Evolutionary conservation across 208 protist genomes (phyloP).

Genomic region (Phytomonas serpens): DNA sequence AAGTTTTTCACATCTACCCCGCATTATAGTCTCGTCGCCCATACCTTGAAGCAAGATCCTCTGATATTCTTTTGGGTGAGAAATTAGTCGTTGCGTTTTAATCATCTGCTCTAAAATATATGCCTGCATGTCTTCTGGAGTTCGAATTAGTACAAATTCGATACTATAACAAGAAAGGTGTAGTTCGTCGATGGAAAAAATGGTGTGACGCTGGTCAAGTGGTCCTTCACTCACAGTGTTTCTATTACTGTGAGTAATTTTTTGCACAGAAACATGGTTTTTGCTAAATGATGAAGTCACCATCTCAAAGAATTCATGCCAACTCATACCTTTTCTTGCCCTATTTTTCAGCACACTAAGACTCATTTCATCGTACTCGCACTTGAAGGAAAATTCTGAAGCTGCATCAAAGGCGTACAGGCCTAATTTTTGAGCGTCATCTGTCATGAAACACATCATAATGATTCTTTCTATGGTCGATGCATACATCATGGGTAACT

Average conservation of each 20-base stretch:
- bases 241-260: background rate
- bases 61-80: slow-evolving; percentile 56
- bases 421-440: slow-evolving; percentile 32
- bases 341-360: slow-evolving; percentile 25
- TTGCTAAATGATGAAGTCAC: slow-evolving; percentile 40
- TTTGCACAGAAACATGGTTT: slow-evolving; percentile 18
- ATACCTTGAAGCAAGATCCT: slow-evolving; percentile 26
- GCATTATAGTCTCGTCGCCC: slow-evolving; percentile 28
- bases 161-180: slow-evolving; percentile 5
- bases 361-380: slow-evolving; percentile 32
- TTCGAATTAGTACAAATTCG: slow-evolving; percentile 20
- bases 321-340: slow-evolving; percentile 32
- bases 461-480: slow-evolving; percentile 26
- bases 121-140: slow-evolving; percentile 25
- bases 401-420: slow-evolving; percentile 36
- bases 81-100: slow-evolving; percentile 29
- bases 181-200: background rate
- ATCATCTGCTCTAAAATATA: slow-evolving; percentile 45
- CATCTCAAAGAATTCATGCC: slow-evolving; percentile 53
- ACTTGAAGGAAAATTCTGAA: slow-evolving; percentile 33
- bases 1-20: slow-evolving; percentile 31
- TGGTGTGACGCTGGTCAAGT: background rate
- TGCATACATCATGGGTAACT: slow-evolving; percentile 39
- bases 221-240: background rate
- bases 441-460: slow-evolving; percentile 59